Conservation (phyloP, 2,329 filamentous ascomycete genomes). For the Cladobotryum protrusum region DNA sequence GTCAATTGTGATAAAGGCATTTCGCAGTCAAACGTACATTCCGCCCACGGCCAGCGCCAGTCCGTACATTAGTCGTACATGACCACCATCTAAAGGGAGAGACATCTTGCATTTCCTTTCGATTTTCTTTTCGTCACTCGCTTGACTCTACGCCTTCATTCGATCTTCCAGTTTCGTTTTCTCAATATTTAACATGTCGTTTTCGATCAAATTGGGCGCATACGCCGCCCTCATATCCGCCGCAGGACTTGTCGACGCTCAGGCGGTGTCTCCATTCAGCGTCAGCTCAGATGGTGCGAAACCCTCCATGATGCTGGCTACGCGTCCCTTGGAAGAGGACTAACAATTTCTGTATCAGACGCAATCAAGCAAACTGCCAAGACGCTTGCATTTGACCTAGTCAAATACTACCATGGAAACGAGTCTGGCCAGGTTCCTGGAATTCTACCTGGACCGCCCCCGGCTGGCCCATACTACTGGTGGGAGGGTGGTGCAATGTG, state of each 20-base stretch:
- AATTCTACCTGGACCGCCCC: conserved; percentile 43
- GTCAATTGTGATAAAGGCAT: background rate
- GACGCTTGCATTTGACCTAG: conserved; percentile 37
- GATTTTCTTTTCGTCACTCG: background rate
- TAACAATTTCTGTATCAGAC: conserved; percentile 18
- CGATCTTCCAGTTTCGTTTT: background rate
- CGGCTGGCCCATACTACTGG: conserved; percentile 52
- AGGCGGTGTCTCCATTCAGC: conserved; percentile 3
- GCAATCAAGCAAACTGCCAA: conserved; percentile 34
- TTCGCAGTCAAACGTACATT: background rate
- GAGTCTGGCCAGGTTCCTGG: conserved; percentile 38
- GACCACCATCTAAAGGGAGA: background rate
- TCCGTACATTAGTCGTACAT: background rate
- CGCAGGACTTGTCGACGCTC: conserved; percentile 3
- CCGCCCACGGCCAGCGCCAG: background rate
- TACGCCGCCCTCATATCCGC: conserved; percentile 7
- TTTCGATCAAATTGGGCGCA: conserved; percentile 4
- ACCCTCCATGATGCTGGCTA: background rate
- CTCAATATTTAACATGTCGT: conserved; percentile 2
- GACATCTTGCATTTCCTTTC: background rate
- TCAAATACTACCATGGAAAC: conserved; percentile 42
- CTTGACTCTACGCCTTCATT: background rate
- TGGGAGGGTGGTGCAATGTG: conserved; percentile 61
- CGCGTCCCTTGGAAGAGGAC: background rate
- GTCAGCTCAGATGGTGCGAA: conserved; percentile 4